A percentile compares a stretch with the other conserved stretches of the same genome.
phyloP scores from a whole-genome alignment of 768 basidiomycete species.

The Panaeolus papilionaceus region DNA sequence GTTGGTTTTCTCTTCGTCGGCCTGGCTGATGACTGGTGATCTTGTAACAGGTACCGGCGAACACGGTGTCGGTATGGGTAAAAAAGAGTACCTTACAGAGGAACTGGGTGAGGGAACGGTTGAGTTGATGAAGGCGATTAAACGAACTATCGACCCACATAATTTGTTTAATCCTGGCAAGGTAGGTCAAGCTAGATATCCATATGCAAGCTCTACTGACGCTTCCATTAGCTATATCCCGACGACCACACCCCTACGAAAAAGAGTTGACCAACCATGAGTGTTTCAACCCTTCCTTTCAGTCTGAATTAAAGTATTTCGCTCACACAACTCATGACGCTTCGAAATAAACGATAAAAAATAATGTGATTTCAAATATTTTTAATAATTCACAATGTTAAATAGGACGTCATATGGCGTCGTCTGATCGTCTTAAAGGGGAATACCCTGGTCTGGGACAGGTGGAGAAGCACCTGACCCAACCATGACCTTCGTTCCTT shows the following conservation, averaged over 20 bases:
- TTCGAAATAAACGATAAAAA: too few relatives aligned
- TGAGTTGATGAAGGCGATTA: slow-evolving; percentile 82
- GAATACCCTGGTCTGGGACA: slow-evolving; percentile 37
- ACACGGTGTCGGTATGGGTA: slow-evolving; percentile 87
- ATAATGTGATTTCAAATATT: too few relatives aligned
- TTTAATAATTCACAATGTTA: too few relatives aligned
- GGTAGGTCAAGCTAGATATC: slow-evolving; percentile 40
- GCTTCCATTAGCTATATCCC: background rate
- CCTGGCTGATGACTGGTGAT: background rate
- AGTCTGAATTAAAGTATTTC: too few relatives aligned
- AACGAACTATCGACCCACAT: slow-evolving; percentile 74
- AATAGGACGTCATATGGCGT: background rate
- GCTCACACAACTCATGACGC: too few relatives aligned
- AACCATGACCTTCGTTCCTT: slow-evolving; percentile 42
- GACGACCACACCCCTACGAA: background rate
- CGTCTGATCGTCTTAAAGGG: slow-evolving; percentile 13
- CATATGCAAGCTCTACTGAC: background rate
- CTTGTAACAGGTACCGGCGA: slow-evolving; percentile 57
- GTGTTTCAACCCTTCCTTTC: too few relatives aligned
- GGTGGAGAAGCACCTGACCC: slow-evolving; percentile 44
- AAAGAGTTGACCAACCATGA: background rate
- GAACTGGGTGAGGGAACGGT: slow-evolving; percentile 88
- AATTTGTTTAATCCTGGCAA: slow-evolving; percentile 87
- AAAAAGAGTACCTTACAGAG: slow-evolving; percentile 74
- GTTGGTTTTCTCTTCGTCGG: background rate